Conservation (phyloP, 257 asterid species). For the Rehmannia glutinosa region DNA sequence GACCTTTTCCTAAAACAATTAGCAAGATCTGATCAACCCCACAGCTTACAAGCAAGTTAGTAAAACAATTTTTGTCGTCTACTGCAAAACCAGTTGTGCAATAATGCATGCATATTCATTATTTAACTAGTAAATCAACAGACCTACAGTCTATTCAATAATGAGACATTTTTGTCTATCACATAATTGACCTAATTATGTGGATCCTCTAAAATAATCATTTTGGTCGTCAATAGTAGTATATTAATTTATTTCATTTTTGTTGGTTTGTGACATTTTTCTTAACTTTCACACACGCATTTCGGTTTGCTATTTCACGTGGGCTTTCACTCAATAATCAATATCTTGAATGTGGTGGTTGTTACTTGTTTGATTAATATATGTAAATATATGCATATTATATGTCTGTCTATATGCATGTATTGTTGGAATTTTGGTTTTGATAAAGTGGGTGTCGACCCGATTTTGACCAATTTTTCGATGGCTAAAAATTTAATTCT, state of each 20-base stretch:
- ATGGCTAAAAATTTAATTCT: too few relatives aligned
- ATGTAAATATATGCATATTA: too few relatives aligned
- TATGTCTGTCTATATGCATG: too few relatives aligned
- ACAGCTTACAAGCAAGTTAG: too few relatives aligned
- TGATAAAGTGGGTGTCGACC: too few relatives aligned
- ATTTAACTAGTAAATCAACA: background rate
- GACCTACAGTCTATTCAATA: slow-evolving; percentile 9
- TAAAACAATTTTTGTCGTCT: slow-evolving; percentile 22
- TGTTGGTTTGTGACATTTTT: slow-evolving; percentile 10
- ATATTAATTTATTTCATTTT: background rate
- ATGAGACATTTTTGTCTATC: slow-evolving; percentile 16
- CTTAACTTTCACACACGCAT: slow-evolving; percentile 14
- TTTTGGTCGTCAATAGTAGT: background rate
- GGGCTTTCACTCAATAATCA: background rate
- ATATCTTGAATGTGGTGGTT: slow-evolving; percentile 19
- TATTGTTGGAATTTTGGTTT: too few relatives aligned
- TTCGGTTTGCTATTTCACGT: background rate
- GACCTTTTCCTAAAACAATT: too few relatives aligned
- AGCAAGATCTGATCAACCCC: too few relatives aligned
- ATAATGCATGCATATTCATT: background rate
- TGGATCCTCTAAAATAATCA: slow-evolving; percentile 12
- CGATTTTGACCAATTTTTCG: too few relatives aligned
- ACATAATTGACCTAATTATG: slow-evolving; percentile 25
- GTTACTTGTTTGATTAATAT: too few relatives aligned
- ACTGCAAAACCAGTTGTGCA: slow-evolving; percentile 18